Percentiles rank a stretch among this genome's conserved stretches.
phyloP scores from a whole-genome alignment of 768 basidiomycete species.

The Pholiota microspora region DNA sequence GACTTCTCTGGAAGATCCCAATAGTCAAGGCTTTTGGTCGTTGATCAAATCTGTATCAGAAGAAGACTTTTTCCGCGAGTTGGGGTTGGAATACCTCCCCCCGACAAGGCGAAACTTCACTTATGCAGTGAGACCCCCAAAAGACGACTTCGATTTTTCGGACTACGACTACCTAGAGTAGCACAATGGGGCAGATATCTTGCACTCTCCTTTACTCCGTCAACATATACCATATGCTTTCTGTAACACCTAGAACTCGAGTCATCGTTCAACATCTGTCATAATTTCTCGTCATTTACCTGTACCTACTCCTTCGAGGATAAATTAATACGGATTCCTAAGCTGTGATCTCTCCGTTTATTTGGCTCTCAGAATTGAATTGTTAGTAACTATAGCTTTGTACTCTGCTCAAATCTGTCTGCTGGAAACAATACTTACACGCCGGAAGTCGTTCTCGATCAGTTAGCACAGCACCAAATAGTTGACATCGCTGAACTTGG shows the following conservation, averaged over 20 bases:
- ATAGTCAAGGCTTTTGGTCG: slow-evolving; percentile 41
- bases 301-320: not conserved
- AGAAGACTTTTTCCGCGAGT: slow-evolving; percentile 39
- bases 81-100: slow-evolving; percentile 34
- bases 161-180: not conserved
- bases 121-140: not conserved
- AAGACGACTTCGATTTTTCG: not conserved
- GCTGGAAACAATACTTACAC: no score
- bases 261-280: not conserved
- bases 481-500: not conserved
- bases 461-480: not conserved
- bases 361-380: no score
- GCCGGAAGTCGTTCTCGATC: no score
- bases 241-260: not conserved
- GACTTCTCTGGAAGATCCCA: slow-evolving; percentile 1
- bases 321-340: not conserved
- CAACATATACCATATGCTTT: not conserved
- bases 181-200: not conserved
- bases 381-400: no score
- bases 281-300: not conserved
- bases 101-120: slow-evolving; percentile 21
- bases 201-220: not conserved
- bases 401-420: no score
- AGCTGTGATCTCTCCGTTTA: no score
- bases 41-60: slow-evolving; percentile 42